Evolutionary conservation across 257 asterid species (phyloP).

Genomic region (Ilex asprella): DNA sequence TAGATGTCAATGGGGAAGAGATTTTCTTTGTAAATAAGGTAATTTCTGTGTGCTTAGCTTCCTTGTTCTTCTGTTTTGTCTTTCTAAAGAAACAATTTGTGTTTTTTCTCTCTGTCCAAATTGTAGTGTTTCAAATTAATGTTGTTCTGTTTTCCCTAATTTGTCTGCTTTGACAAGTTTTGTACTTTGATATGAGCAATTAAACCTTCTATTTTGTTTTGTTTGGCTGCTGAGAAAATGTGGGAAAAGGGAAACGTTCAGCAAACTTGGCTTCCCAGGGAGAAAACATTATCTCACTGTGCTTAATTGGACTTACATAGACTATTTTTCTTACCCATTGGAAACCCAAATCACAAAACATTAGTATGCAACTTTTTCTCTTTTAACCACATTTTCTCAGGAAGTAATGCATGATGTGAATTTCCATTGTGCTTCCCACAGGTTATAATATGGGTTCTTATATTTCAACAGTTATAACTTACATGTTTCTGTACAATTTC

Average conservation of each 20-base stretch:
- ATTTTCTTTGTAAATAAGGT: slow-evolving; percentile 71
- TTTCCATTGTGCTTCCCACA: too few species aligned
- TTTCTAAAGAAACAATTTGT: slow-evolving; percentile 1
- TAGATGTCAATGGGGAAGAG: slow-evolving; percentile 91
- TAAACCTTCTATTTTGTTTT: background rate
- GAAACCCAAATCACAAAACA: too few species aligned
- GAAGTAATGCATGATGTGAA: too few species aligned
- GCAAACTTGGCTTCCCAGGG: too few species aligned
- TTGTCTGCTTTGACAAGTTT: background rate
- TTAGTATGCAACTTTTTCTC: too few species aligned
- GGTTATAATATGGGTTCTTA: too few species aligned
- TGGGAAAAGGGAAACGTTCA: background rate
- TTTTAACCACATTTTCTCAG: too few species aligned
- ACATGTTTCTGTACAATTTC: too few species aligned
- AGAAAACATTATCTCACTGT: too few species aligned
- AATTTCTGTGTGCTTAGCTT: slow-evolving; percentile 9
- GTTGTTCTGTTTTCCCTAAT: slow-evolving; percentile 1
- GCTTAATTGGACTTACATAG: too few species aligned
- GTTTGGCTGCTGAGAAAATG: background rate
- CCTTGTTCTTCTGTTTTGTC: slow-evolving; percentile 15
- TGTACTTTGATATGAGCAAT: background rate
- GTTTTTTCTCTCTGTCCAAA: slow-evolving; percentile 20
- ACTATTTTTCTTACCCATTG: too few species aligned
- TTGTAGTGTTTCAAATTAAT: slow-evolving; percentile 4
- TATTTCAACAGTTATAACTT: too few species aligned